Conservation (phyloP, 163 green algal species). For the Prototheca cutis region DNA sequence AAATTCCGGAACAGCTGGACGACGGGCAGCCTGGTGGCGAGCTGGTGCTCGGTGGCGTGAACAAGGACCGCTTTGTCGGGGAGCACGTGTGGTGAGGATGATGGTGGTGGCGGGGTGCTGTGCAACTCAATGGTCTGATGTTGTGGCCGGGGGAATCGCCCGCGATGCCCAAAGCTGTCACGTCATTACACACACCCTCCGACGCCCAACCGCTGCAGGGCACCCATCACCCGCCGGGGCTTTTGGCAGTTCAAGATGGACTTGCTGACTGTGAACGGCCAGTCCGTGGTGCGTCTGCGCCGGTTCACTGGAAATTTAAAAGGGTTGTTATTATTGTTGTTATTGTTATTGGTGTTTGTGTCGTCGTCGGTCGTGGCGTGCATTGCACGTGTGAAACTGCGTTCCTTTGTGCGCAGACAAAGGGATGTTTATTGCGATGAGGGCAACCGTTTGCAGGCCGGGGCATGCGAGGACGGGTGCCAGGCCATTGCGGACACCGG, state of each 20-base stretch:
- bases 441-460: too few species aligned
- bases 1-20: background rate
- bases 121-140: background rate
- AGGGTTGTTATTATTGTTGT: too few species aligned
- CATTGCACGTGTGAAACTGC: too few species aligned
- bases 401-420: too few species aligned
- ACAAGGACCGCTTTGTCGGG: slow-evolving; percentile 77
- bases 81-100: slow-evolving; percentile 75
- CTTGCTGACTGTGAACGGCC: slow-evolving; percentile 36
- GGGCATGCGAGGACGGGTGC: slow-evolving; percentile 47
- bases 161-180: too few species aligned
- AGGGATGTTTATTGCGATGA: too few species aligned
- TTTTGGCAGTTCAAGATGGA: slow-evolving; percentile 97
- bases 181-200: background rate
- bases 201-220: slow-evolving; percentile 30
- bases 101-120: background rate
- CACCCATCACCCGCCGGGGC: slow-evolving; percentile 64
- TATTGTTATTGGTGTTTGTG: too few species aligned
- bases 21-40: slow-evolving; percentile 60
- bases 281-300: background rate
- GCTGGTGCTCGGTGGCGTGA: slow-evolving; percentile 85
- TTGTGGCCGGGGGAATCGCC: too few species aligned
- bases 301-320: too few species aligned
- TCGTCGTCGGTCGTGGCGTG: too few species aligned
- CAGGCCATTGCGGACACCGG: slow-evolving; percentile 90